Conservation (phyloP, 1,284 basidiomycete genomes). For the Ganoderma multipileum region DNA sequence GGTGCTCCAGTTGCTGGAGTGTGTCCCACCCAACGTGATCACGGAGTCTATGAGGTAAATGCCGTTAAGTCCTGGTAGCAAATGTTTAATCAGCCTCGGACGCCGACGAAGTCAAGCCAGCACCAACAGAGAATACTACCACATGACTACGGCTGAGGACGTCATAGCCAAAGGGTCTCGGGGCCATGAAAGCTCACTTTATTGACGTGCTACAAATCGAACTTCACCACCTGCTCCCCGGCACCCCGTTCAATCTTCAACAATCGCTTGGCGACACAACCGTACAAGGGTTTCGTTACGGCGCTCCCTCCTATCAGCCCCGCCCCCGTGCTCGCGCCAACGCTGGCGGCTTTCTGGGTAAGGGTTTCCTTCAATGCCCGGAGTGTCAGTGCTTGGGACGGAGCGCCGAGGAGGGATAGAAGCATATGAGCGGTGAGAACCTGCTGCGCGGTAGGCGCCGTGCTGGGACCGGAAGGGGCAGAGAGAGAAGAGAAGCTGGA, state of each 20-base stretch:
- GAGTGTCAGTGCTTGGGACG: constrained; percentile 64
- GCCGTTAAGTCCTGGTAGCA: not conserved
- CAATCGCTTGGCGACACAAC: constrained; percentile 75
- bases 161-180: not conserved
- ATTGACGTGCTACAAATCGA: constrained; percentile 52
- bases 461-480: constrained; percentile 35
- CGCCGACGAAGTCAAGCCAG: not conserved
- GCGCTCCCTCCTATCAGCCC: constrained; percentile 44
- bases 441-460: constrained; percentile 61
- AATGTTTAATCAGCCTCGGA: not conserved
- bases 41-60: not conserved
- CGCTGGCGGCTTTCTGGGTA: constrained; percentile 44
- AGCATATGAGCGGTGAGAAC: constrained; percentile 73
- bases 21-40: constrained; percentile 8
- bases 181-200: constrained; percentile 3
- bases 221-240: constrained; percentile 74
- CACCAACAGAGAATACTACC: not conserved
- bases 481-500: constrained; percentile 54
- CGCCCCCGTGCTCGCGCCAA: constrained; percentile 41
- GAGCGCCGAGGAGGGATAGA: constrained; percentile 55
- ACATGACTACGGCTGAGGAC: not conserved
- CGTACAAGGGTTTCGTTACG: constrained; percentile 64
- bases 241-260: constrained; percentile 76
- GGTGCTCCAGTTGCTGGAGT: not conserved
- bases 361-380: constrained; percentile 67